Evolutionary conservation across 495 filamentous ascomycete genomes (phyloP), one percentile per base, ranked within the genome.

Genomic region (Tuber magnatum): DNA sequence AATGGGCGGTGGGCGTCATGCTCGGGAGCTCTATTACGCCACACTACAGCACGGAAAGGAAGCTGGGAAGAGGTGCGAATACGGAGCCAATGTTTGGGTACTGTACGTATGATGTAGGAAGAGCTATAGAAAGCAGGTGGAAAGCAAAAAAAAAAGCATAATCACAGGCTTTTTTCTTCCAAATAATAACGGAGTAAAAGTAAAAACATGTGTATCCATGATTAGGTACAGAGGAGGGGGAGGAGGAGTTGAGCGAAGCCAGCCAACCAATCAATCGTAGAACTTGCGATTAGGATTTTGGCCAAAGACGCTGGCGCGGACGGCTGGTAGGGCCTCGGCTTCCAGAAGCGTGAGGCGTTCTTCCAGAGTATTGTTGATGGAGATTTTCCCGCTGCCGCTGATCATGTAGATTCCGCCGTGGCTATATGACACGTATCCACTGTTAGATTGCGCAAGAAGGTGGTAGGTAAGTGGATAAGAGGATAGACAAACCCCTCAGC

Each of bases 311-410:
- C 88, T 91, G 83, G 91, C 88, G 77, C 96, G 88, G 78, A 99
- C 90, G 44, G 90, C 90, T 20, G 96, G 96, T 61, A 98, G 87
- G 41, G 92, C 92, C 79, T 92, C 92, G 73, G 89, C 89, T 83
- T 94, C 90, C 56, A 97, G 88, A 73, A 98, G 85, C 76, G 89
- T 90, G 84, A 99, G 86, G 73, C 96, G 90, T 83, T 97, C 92
- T 80, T 98, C 96, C 70, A 98, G 90, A 40, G 95, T 98, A 85
- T 99, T 97, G 89, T 97, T 93, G 83, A 99, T 97, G 78, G 97
- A 93, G 84, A 99, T 98, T 87, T 94, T 97, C 82, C 96, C 96
- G 75, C 89, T 87, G 70, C 91, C 89, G 40, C 94, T 93, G 38
- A 96, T 83, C 77, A 98, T 91, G 65, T 86, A 83, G 28, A 97